Evolutionary conservation across 805 yeast species (phyloP).

Genomic region (Candida tibetensis): DNA sequence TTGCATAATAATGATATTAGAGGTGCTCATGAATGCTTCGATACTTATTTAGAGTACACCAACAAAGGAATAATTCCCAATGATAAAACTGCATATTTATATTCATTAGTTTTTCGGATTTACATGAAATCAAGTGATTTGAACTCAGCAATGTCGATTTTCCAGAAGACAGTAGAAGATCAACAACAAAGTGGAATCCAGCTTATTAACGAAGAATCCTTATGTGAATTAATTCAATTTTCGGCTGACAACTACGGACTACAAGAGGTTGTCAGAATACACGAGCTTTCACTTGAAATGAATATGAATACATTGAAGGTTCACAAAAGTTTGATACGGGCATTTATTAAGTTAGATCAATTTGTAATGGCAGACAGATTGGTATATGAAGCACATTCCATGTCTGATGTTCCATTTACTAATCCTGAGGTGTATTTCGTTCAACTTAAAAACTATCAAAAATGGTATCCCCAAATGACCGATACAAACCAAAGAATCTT

Average conservation of each 20-base stretch:
- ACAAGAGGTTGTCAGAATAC: slow-evolving; percentile 16
- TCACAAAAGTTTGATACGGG: slow-evolving; percentile 25
- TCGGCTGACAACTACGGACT: slow-evolving; percentile 20
- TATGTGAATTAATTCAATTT: slow-evolving; percentile 20
- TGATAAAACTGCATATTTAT: slow-evolving; percentile 20
- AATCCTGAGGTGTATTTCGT: slow-evolving; percentile 23
- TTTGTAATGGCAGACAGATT: slow-evolving; percentile 32
- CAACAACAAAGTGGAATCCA: slow-evolving; percentile 14
- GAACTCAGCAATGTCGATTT: slow-evolving; percentile 25
- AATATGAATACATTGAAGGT: slow-evolving; percentile 22
- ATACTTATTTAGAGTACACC: slow-evolving; percentile 21
- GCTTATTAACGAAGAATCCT: slow-evolving; percentile 15
- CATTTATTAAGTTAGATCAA: slow-evolving; percentile 29
- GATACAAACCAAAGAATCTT: slow-evolving; percentile 7
- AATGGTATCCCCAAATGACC: slow-evolving; percentile 23
- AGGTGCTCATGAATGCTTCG: slow-evolving; percentile 31
- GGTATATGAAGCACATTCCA: slow-evolving; percentile 30
- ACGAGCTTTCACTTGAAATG: slow-evolving; percentile 16
- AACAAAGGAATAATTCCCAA: slow-evolving; percentile 11
- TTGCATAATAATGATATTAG: slow-evolving; percentile 34
- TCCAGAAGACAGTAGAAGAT: slow-evolving; percentile 18
- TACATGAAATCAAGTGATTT: slow-evolving; percentile 25
- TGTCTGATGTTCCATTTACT: slow-evolving; percentile 27
- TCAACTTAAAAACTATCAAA: slow-evolving; percentile 29
- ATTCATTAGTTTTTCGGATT: slow-evolving; percentile 28